Evolutionary conservation across 108 stramenopile genomes (phyloP).

Genomic region (Cyclotella baltica): DNA sequence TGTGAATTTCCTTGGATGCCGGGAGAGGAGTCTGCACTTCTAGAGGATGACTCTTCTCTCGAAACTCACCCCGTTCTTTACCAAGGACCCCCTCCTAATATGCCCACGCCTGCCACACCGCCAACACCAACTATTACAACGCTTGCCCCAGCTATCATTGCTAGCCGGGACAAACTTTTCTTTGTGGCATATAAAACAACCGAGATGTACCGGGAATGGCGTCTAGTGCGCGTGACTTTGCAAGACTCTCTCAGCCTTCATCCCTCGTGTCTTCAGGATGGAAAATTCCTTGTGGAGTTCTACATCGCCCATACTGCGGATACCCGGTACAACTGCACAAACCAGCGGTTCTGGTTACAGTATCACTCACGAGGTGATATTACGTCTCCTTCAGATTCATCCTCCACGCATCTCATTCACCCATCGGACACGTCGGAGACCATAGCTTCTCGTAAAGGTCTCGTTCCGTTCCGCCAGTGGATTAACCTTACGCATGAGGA

Average conservation of each 20-base stretch:
- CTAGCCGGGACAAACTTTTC: constrained; percentile 15
- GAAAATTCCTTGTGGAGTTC: constrained; percentile 13
- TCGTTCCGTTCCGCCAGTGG: constrained; percentile 1
- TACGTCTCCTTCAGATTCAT: not conserved
- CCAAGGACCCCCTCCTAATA: not conserved
- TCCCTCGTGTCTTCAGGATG: constrained; percentile 6
- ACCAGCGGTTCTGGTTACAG: constrained; percentile 26
- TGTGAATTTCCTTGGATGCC: not conserved
- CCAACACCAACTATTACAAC: not conserved
- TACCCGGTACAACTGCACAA: constrained; percentile 1
- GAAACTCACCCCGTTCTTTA: not conserved
- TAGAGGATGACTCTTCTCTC: not conserved
- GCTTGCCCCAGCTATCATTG: not conserved
- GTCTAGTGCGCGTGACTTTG: not conserved
- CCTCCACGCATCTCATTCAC: not conserved
- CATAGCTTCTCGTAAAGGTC: not conserved
- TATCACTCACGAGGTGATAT: constrained; percentile 18
- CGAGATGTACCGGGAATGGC: not conserved
- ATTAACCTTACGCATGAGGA: constrained; percentile 6
- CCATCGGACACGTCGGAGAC: constrained; percentile 4
- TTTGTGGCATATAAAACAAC: not conserved
- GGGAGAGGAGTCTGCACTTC: not conserved
- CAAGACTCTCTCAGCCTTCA: not conserved
- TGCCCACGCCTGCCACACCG: not conserved
- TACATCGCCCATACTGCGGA: constrained; percentile 12